Evolutionary conservation across 352 stramenopile genomes (phyloP), one percentile per base, ranked within the genome.

Genomic region (Phytophthora nicotianae): DNA sequence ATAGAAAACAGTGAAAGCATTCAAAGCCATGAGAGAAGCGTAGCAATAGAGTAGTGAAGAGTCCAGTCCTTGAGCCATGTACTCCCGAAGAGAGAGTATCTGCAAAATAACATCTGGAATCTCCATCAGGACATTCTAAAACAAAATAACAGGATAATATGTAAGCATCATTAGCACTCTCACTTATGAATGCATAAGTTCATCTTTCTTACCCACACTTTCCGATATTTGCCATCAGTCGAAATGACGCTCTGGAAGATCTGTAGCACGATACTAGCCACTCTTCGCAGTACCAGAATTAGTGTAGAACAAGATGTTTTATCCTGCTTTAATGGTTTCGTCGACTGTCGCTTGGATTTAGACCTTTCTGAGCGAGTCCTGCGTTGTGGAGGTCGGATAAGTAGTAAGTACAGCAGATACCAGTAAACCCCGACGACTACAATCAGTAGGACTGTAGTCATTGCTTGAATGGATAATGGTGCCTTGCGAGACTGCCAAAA

Each of bases 1-100:
- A 32, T 75, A 82, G 26, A 71, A 78, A 21, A 68, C 73, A 20
- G 64, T 26, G 23, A 77, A 58, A 5, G 64, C 67, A 54, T 83
- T 83, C 29, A 73, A 35, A 23, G 63, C 56, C 72, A 83, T 81
- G 3, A 81, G 41, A 0, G 45, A 45, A 16, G 75, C 71, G 41
- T 80, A 81, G 19, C 54, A 52, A 37, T 67, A 69, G 7, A 83
- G 47, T 4, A 83, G 29, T 4, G 49, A 48, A 0, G 26, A 3
- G 19, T 68, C 46, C 2, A 77, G 29, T 0, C 74, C 71, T 59
- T 67, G 50, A 9, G n/a, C 21, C 41, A 81, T 73, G 48, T 75
- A 48, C 3, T 62, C 55, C 16, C 45, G 57, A 16, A 75, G 20
- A 6, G 57, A 54, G 11, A 75, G 43, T 40, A 60, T 52, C 29